A percentile compares a stretch with the other conserved stretches of the same genome.
Conservation (phyloP, 768 basidiomycete species). For the Leccinum boreale region DNA sequence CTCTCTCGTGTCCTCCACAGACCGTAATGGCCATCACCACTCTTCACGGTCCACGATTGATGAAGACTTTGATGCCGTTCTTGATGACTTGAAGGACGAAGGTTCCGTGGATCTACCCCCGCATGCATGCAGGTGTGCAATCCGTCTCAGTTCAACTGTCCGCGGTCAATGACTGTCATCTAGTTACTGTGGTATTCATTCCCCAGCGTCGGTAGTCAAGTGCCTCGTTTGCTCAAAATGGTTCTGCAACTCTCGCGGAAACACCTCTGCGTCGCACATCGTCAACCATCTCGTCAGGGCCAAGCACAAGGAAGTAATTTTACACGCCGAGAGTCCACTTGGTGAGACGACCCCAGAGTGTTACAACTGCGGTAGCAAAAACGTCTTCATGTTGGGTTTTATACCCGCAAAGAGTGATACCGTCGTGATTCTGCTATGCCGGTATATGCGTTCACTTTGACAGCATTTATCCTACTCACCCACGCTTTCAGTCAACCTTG, state of each 20-base stretch:
- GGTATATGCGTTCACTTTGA: constrained; percentile 47
- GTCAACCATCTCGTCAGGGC: constrained; percentile 99
- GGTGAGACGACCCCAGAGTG: constrained; percentile 99
- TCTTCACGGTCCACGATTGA: constrained; percentile 44
- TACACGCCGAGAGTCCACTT: constrained; percentile 92
- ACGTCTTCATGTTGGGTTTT: constrained; percentile 99
- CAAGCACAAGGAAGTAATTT: constrained; percentile 97
- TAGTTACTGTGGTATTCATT: constrained; percentile 98
- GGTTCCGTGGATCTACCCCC: constrained; percentile 74
- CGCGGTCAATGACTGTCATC: constrained; percentile 6
- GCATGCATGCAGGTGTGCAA: constrained; percentile 89
- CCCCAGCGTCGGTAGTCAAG: constrained; percentile 95
- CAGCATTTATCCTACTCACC: not conserved
- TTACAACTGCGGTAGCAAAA: constrained; percentile 99
- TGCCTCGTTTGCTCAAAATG: constrained; percentile 89
- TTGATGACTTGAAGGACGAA: constrained; percentile 88
- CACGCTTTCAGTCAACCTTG: constrained; percentile 78
- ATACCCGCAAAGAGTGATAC: constrained; percentile 99
- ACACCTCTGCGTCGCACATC: constrained; percentile 97
- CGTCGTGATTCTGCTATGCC: constrained; percentile 94
- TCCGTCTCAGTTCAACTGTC: not conserved
- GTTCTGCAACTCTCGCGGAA: constrained; percentile 99
- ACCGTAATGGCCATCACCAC: constrained; percentile 37
- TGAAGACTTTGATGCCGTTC: constrained; percentile 86
- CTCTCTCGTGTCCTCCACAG: constrained; percentile 40